Evolutionary conservation across 305 asterid species (phyloP).

Genomic region (Fraxinus dipetala): DNA sequence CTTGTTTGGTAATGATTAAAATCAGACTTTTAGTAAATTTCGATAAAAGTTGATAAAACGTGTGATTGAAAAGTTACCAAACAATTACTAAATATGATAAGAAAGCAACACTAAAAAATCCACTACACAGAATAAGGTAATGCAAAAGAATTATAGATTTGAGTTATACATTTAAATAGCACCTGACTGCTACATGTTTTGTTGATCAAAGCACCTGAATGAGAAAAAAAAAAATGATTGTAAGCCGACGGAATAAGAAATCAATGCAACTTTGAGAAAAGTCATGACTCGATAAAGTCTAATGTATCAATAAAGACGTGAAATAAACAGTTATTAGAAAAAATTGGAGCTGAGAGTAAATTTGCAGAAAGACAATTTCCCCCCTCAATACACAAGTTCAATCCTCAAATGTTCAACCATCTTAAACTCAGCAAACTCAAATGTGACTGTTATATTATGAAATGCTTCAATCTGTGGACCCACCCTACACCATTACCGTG

Average conservation of each 20-base stretch:
- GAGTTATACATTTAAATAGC: no score
- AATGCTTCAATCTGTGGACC: background rate
- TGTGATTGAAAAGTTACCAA: no score
- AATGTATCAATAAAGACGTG: background rate
- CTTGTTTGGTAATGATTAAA: conserved; percentile 32
- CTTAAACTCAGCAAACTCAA: background rate
- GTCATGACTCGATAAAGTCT: background rate
- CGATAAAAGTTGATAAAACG: no score
- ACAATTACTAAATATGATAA: no score
- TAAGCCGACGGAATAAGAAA: background rate
- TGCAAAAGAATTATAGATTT: no score
- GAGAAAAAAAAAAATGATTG: no score
- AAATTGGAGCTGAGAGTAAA: background rate
- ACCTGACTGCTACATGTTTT: no score
- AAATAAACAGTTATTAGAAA: background rate
- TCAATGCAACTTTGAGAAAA: no score
- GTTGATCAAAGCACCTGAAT: no score
- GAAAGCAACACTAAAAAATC: no score
- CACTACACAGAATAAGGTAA: no score
- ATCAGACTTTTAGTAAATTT: no score
- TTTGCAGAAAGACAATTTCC: background rate
- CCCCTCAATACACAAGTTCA: background rate
- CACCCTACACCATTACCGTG: background rate
- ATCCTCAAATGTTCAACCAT: background rate
- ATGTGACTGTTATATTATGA: background rate